phyloP scores from a whole-genome alignment of 306 rosid species.

The Notholithocarpus densiflorus region DNA sequence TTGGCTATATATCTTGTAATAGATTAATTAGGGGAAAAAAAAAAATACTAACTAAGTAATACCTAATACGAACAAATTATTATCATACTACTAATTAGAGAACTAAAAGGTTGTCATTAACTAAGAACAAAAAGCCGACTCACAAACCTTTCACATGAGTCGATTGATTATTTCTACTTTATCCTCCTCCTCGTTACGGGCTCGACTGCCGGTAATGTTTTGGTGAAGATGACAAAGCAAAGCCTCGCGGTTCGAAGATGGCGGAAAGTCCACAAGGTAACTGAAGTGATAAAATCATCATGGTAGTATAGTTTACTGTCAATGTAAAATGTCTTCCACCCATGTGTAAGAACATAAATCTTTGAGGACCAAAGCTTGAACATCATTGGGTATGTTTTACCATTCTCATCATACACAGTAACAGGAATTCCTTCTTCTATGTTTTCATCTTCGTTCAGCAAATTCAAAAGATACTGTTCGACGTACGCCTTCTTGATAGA shows the following conservation, averaged over 20 bases:
- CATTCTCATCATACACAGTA: neutral
- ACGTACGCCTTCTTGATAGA: constrained; percentile 2
- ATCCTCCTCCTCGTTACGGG: neutral
- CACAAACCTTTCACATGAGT: too few relatives aligned
- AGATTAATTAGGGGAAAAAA: too few relatives aligned
- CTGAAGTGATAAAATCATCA: neutral
- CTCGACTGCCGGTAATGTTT: neutral
- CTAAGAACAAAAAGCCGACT: too few relatives aligned
- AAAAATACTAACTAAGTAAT: too few relatives aligned
- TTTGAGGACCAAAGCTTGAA: constrained; percentile 2
- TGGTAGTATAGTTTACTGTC: neutral
- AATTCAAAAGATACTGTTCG: neutral
- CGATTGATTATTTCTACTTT: neutral
- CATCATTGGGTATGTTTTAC: neutral
- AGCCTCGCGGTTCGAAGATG: neutral
- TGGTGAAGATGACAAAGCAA: constrained; percentile 2
- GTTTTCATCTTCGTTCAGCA: neutral
- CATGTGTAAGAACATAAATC: neutral
- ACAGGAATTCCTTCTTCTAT: neutral
- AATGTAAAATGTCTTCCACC: constrained; percentile 3
- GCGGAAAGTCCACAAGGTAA: constrained; percentile 7
- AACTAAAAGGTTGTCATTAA: too few relatives aligned
- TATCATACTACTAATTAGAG: too few relatives aligned
- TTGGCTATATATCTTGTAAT: too few relatives aligned
- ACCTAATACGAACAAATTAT: too few relatives aligned